Conservation (phyloP, 306 rosid genomes). For the Castanea crenata region DNA sequence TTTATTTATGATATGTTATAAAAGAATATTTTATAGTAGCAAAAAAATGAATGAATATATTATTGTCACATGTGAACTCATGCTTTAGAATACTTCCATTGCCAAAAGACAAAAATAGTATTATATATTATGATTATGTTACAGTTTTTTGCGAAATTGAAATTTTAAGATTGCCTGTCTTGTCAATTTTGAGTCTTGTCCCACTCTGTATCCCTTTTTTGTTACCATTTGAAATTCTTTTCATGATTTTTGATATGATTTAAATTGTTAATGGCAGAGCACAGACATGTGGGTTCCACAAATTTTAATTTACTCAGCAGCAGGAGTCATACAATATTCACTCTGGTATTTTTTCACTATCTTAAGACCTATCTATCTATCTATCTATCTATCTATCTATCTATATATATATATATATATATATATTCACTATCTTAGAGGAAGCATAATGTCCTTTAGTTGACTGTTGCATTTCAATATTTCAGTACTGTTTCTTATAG, state of each 20-base stretch:
- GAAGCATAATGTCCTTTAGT: slow-evolving; percentile 24
- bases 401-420: too few species aligned
- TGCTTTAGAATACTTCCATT: background rate
- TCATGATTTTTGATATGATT: slow-evolving; percentile 13
- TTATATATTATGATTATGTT: slow-evolving; percentile 12
- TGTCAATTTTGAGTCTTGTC: slow-evolving; percentile 24
- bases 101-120: background rate
- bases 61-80: background rate
- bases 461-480: slow-evolving; percentile 22
- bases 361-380: background rate
- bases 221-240: slow-evolving; percentile 16
- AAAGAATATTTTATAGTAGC: background rate
- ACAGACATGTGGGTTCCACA: slow-evolving; percentile 97
- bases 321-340: slow-evolving; percentile 98
- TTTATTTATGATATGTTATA: background rate
- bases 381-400: too few species aligned
- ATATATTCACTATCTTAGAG: slow-evolving; percentile 14
- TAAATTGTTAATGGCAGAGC: slow-evolving; percentile 60
- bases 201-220: slow-evolving; percentile 15
- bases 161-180: slow-evolving; percentile 7
- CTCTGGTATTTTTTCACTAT: slow-evolving; percentile 59
- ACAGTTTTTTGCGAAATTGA: slow-evolving; percentile 9
- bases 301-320: slow-evolving; percentile 96
- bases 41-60: background rate
- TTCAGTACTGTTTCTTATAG: slow-evolving; percentile 13